Base-by-base conservation (phyloP, 768 basidiomycete genomes). In the Pulveroboletus sp. region DNA sequence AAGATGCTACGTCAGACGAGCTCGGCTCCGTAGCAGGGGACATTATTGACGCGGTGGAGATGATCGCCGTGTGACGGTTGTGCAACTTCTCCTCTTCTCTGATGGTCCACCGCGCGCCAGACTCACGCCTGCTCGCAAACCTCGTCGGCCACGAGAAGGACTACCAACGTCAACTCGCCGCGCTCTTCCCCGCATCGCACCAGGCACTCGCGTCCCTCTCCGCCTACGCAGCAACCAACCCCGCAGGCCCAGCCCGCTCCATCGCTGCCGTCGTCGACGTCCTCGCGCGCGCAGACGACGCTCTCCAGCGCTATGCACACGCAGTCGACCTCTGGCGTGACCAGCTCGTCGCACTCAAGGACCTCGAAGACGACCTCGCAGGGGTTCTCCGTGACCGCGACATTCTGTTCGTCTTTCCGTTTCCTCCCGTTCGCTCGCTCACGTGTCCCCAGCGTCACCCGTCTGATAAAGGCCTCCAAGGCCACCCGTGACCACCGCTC, bases 401-500 rank as follows among this genome's bases (percentile, higher is more conserved):
- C 58, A 92, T 93, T 54, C 74, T 91, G 89, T 90, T 54, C 61
- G 86, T n/a, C n/a, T n/a, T 76, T 11, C 41, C 6, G 40, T 39
- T 10, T 19, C 35, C 30, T 26, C 31, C 5, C 14, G 22, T 23
- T 19, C n/a, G 10, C 5, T 24, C 29, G 6, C 17, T 23, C 41
- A 27, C 20, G 11, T 24, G 5, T 22, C 9, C 6, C 7, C 54
- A 92, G 89, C 2, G 83, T 91, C 17, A 89, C 84, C 2, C 79
- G 89, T 9, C 76, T 91, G 41, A 81, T 91, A 58, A 91, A 91
- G 59, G 81, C 80, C 3, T 87, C 88, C 20, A 88, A 85, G 57
- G 70, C 73, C 2, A 64, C 69, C 3, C 72, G 68, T 60, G 78
- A 70, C 37, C 47, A 59, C 38, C 72, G 32, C 31, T 78, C 43